These are phyloP conservation scores for Musa balbisiana DNA, from an alignment of 202 grass and related monocot genomes.

Conservation along the genomic window DNA sequence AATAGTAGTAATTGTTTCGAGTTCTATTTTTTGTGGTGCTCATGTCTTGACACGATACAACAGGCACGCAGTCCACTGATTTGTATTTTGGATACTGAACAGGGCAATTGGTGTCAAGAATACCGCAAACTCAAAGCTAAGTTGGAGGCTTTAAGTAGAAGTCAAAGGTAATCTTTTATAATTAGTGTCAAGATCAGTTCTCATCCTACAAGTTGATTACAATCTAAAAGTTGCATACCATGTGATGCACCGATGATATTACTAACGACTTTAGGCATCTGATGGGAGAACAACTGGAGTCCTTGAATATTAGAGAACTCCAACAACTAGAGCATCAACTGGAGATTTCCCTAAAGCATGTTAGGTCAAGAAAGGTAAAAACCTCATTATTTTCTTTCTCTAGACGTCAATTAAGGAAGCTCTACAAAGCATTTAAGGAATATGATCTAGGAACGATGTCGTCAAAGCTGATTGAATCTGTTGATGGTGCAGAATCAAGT, in stretches of 20 bases:
- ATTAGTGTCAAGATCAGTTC: not conserved
- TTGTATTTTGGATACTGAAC: not conserved
- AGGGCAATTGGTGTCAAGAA: constrained; percentile 60
- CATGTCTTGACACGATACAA: too few relatives aligned
- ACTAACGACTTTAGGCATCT: constrained; percentile 45
- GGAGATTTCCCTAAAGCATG: constrained; percentile 70
- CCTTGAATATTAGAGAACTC: constrained; percentile 56
- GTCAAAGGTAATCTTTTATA: constrained; percentile 44
- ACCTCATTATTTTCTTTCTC: not conserved
- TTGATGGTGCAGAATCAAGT: constrained; percentile 44
- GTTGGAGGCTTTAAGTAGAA: constrained; percentile 59
- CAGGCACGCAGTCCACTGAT: not conserved
- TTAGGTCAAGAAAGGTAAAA: constrained; percentile 64
- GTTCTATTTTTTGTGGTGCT: too few relatives aligned
- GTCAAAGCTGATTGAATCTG: not conserved
- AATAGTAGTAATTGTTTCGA: too few relatives aligned
- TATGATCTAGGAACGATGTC: too few relatives aligned
- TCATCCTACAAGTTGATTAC: not conserved
- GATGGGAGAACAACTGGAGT: constrained; percentile 70
- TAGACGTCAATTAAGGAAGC: not conserved
- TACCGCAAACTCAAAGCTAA: constrained; percentile 53
- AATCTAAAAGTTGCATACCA: too few relatives aligned
- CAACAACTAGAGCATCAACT: constrained; percentile 79
- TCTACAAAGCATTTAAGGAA: too few relatives aligned
- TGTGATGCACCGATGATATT: not conserved